Conservation (phyloP, 805 yeast genomes). For the Wickerhamiella bombiphila region DNA sequence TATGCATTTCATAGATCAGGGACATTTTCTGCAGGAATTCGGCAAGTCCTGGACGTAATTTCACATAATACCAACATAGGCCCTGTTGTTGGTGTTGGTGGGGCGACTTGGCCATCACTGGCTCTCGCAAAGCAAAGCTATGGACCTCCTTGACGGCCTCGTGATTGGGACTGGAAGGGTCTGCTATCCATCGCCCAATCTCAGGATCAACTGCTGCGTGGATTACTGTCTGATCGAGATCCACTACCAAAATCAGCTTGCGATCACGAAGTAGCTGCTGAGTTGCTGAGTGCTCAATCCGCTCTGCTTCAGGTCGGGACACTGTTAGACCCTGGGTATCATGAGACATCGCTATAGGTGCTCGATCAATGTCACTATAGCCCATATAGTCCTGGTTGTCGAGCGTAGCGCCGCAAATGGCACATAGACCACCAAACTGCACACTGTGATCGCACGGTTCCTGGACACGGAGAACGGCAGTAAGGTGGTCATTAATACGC, state of each 20-base stretch:
- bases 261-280: constrained; percentile 42
- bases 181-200: constrained; percentile 89
- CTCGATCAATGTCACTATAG: constrained; percentile 51
- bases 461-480: constrained; percentile 39
- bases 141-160: constrained; percentile 71
- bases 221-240: constrained; percentile 91
- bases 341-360: constrained; percentile 80
- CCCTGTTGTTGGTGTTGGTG: constrained; percentile 23
- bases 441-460: constrained; percentile 89
- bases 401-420: constrained; percentile 73
- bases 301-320: constrained; percentile 72
- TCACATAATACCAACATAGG: constrained; percentile 77
- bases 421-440: constrained; percentile 91
- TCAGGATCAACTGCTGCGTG: constrained; percentile 98
- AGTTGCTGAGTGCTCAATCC: constrained; percentile 57
- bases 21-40: constrained; percentile 55
- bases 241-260: constrained; percentile 82
- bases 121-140: constrained; percentile 67
- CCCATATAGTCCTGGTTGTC: constrained; percentile 65
- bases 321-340: constrained; percentile 74
- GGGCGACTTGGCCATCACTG: constrained; percentile 17
- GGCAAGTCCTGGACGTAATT: constrained; percentile 72
- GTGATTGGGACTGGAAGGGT: constrained; percentile 71
- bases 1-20: constrained; percentile 70
- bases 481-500: constrained; percentile 34